These are phyloP conservation scores for Trichoderma sp. DNA, from an alignment of 2,329 filamentous ascomycete species.

Conservation along the genomic window DNA sequence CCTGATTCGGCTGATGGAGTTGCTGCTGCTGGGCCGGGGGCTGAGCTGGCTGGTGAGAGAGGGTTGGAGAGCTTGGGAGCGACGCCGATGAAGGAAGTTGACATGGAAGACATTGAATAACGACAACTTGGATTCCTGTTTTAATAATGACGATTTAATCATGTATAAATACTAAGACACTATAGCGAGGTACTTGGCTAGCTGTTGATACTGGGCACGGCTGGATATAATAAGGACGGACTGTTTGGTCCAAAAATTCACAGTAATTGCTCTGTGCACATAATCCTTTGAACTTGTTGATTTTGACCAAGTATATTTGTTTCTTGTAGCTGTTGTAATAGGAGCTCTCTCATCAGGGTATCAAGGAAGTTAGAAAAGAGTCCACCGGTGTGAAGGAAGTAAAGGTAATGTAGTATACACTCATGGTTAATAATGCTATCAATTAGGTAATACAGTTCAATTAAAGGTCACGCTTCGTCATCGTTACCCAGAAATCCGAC, in stretches of 20 bases:
- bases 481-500: conserved; percentile 43
- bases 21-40: conserved; percentile 27
- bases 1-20: conserved; percentile 30
- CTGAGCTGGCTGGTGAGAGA: conserved; percentile 39
- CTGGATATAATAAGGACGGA: not conserved
- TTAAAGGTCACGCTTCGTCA: conserved; percentile 34
- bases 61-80: conserved; percentile 45
- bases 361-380: not conserved
- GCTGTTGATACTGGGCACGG: not conserved
- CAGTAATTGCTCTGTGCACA: not conserved
- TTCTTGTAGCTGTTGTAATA: not conserved
- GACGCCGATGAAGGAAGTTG: conserved; percentile 34
- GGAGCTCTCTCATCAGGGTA: not conserved
- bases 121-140: not conserved
- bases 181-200: conserved; percentile 2
- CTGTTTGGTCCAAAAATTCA: not conserved
- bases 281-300: not conserved
- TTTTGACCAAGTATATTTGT: not conserved
- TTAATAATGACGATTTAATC: not conserved
- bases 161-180: not conserved
- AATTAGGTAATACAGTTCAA: not conserved
- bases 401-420: not conserved
- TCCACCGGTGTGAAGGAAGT: not conserved
- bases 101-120: conserved; percentile 31
- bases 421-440: not conserved